A percentile compares a stretch with the other conserved stretches of the same genome.
Conservation (phyloP, 2,329 filamentous ascomycete genomes). For the Fonsecaea multimorphosa region DNA sequence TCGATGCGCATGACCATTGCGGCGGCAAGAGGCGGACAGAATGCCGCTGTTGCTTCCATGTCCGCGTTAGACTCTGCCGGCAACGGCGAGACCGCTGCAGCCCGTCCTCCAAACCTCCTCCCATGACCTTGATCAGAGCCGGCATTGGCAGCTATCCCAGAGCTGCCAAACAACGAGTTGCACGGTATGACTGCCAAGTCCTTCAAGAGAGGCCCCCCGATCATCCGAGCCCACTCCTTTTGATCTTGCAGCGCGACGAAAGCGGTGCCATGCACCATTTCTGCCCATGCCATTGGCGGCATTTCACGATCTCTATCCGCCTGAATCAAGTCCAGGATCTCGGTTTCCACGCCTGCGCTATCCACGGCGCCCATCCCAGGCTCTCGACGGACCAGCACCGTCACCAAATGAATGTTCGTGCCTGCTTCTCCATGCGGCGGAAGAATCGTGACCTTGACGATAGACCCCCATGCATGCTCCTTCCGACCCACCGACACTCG, state of each 20-base stretch:
- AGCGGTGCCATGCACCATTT: slow-evolving; percentile 31
- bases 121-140: too few relatives aligned
- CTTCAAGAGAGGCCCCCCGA: slow-evolving; percentile 12
- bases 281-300: background rate
- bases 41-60: background rate
- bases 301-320: background rate
- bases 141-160: background rate
- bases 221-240: slow-evolving; percentile 15
- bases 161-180: slow-evolving; percentile 55
- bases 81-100: background rate
- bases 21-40: slow-evolving; percentile 18
- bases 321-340: background rate
- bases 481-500: slow-evolving; percentile 9
- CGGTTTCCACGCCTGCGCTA: background rate
- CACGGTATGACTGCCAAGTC: slow-evolving; percentile 28
- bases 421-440: background rate
- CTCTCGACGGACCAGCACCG: slow-evolving; percentile 9
- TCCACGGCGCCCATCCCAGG: background rate
- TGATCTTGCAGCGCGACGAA: slow-evolving; percentile 22
- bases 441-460: slow-evolving; percentile 8
- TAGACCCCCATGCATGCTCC: slow-evolving; percentile 20
- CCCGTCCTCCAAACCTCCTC: too few relatives aligned
- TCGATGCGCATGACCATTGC: slow-evolving; percentile 32
- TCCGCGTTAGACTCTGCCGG: background rate
- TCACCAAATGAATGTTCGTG: slow-evolving; percentile 19